Base-by-base conservation (phyloP, 768 basidiomycete genomes). In the Lactarius quietus region DNA sequence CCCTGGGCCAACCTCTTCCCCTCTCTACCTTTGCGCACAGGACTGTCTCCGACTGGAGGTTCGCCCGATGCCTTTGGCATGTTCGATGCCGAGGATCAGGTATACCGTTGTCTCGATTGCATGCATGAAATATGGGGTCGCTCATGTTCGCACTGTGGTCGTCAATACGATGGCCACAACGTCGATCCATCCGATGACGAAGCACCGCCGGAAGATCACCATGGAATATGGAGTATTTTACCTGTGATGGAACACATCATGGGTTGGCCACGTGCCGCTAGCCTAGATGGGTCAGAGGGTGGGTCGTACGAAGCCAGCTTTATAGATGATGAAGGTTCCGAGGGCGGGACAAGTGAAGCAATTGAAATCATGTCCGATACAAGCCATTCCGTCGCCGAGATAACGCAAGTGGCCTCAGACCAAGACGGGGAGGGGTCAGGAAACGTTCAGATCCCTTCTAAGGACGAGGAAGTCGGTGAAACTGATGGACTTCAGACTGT, bases 91-190 rank as follows among this genome's bases (percentile, higher is more conserved):
- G 89, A 91, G 68, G 91, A 92, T 64, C 89, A 86, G 14, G 88
- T 93, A n/a, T 87, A 85, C 71, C 82, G 91, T 20, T 93, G 92
- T 72, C 71, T 85, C 18, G 86, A 86, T 51, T 93, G 90, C 68
- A 82, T 86, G 80, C 85, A 92, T 71, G 92, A 93, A 75, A 88
- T 93, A 66, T 85, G 82, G 83, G 84, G 80, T 65, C 88, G 88
- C 1, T 72, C 80, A 26, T 93, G 92, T 71, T 80, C 84, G 5
- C 71, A 72, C 14, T 93, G 92, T 69, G 78, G 82, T 33, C 81
- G 89, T 38, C 74, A 73, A 23, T 91, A 90, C 70, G 78, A 77
- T 3, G 87, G 84, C 1, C 88, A 88, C 59, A 51, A 70, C 57
- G 71, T 62, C 17, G 67, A 69, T 43, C 70, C 33, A 41, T 56